phyloP scores from a whole-genome alignment of 208 protist species.

The Trypanosoma boissoni region DNA sequence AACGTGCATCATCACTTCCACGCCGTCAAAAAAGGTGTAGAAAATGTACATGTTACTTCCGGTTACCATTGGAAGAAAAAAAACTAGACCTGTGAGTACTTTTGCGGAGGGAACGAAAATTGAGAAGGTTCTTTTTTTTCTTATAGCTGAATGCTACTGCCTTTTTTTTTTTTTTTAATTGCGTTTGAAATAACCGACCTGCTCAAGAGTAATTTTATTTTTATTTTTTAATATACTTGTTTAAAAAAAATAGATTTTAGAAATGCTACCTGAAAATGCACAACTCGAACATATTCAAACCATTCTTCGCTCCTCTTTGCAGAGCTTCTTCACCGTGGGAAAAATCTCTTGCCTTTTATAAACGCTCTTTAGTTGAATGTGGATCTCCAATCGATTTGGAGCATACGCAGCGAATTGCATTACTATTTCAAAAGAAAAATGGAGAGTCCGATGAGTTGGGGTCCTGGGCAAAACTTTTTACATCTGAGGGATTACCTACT shows the following conservation, averaged over 20 bases:
- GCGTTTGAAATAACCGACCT: not conserved
- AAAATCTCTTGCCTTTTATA: slow-evolving; percentile 42
- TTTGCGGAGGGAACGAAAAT: too few relatives aligned
- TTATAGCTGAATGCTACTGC: not conserved
- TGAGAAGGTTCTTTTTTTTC: slow-evolving; percentile 12
- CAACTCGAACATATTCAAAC: slow-evolving; percentile 6
- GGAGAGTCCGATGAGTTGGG: slow-evolving; percentile 35
- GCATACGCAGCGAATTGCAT: slow-evolving; percentile 54
- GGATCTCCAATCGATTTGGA: slow-evolving; percentile 51
- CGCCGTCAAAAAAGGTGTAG: too few relatives aligned
- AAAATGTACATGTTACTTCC: too few relatives aligned
- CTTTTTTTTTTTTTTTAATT: not conserved
- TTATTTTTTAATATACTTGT: too few relatives aligned
- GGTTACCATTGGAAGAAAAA: too few relatives aligned
- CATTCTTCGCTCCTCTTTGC: slow-evolving; percentile 8
- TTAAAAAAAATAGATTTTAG: too few relatives aligned
- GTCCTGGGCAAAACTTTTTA: slow-evolving; percentile 54
- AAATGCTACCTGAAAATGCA: too few relatives aligned
- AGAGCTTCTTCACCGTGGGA: slow-evolving; percentile 33
- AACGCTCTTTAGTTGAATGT: slow-evolving; percentile 57
- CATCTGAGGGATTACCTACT: slow-evolving; percentile 48
- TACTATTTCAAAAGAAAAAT: slow-evolving; percentile 47
- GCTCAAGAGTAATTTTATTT: too few relatives aligned
- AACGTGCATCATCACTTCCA: too few relatives aligned
- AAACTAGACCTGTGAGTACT: too few relatives aligned